Percentiles rank a stretch among this genome's conserved stretches.
Conservation (phyloP, 2,329 filamentous ascomycete genomes). For the Calonectria hongkongensis region DNA sequence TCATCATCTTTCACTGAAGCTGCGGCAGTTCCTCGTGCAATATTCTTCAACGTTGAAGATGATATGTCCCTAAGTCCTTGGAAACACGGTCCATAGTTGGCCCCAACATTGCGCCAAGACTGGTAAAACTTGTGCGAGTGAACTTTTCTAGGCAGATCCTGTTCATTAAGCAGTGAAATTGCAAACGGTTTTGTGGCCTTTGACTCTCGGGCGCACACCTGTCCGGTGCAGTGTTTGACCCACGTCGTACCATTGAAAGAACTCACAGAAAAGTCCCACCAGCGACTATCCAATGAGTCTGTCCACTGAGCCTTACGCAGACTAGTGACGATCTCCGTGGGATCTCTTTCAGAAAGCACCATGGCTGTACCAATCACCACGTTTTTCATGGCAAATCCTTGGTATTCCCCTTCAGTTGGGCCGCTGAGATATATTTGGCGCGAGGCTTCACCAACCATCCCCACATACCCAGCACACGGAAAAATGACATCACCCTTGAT, state of each 20-base stretch:
- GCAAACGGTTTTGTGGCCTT: neutral
- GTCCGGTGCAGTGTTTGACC: conserved; percentile 50
- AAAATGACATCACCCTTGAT: conserved; percentile 66
- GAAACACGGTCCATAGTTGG: conserved; percentile 23
- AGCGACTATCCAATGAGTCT: conserved; percentile 50
- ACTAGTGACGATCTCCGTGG: conserved; percentile 58
- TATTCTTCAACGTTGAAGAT: neutral
- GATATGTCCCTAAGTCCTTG: neutral
- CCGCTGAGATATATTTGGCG: conserved; percentile 42
- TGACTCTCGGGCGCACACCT: conserved; percentile 9
- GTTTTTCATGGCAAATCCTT: conserved; percentile 33
- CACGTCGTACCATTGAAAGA: conserved; percentile 49
- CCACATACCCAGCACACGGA: conserved; percentile 61
- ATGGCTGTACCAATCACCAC: conserved; percentile 56
- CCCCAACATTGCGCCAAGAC: conserved; percentile 12
- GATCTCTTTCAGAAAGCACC: conserved; percentile 46
- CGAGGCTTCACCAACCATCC: conserved; percentile 55
- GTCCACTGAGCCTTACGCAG: conserved; percentile 52
- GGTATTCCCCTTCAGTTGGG: conserved; percentile 34
- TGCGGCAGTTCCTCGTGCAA: conserved; percentile 23
- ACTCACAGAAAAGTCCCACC: conserved; percentile 58
- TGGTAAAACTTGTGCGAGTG: conserved; percentile 10
- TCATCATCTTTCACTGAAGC: conserved; percentile 28
- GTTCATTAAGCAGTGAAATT: neutral
- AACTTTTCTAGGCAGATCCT: neutral